phyloP scores from a whole-genome alignment of 2,329 filamentous ascomycete genomes.

The Bipolaris cookei region DNA sequence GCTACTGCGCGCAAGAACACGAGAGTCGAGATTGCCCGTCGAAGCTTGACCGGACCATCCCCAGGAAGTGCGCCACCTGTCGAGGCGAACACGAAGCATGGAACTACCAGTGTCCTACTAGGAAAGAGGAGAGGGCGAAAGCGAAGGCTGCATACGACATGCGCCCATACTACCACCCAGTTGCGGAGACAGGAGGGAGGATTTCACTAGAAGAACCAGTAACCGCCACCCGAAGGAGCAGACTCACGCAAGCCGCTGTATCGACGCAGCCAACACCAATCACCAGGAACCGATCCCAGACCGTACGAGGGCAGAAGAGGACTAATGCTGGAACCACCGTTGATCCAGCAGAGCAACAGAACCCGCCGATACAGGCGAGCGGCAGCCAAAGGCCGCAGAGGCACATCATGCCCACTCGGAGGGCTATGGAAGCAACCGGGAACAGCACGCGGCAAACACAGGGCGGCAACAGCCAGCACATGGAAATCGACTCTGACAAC shows the following conservation, averaged over 20 bases:
- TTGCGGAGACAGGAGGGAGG: slow-evolving; percentile 5
- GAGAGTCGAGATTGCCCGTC: slow-evolving; percentile 7
- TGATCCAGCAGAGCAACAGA: not conserved
- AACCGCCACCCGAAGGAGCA: not conserved
- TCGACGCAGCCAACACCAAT: not conserved
- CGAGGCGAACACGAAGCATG: slow-evolving; percentile 20
- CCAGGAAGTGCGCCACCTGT: slow-evolving; percentile 23
- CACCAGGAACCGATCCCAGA: slow-evolving; percentile 8
- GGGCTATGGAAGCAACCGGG: slow-evolving; percentile 14
- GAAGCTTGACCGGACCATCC: slow-evolving; percentile 7
- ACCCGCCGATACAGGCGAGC: not conserved
- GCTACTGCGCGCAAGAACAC: slow-evolving; percentile 8
- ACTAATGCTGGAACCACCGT: slow-evolving; percentile 8
- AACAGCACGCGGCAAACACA: slow-evolving; percentile 6
- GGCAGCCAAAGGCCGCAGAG: slow-evolving; percentile 12
- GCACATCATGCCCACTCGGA: slow-evolving; percentile 12
- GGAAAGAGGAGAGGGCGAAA: slow-evolving; percentile 22
- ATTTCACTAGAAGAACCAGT: not conserved
- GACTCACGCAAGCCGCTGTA: not conserved
- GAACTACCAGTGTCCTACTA: slow-evolving; percentile 19
- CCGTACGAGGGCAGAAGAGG: slow-evolving; percentile 13
- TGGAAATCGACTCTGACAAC: slow-evolving; percentile 16
- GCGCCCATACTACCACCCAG: slow-evolving; percentile 12
- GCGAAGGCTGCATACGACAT: slow-evolving; percentile 19
- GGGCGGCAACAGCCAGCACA: slow-evolving; percentile 12